Percentiles rank a stretch among this genome's conserved stretches.
Evolutionary conservation across 169 alveolate genomes (phyloP).

Genomic region (Plasmodium coatneyi): DNA sequence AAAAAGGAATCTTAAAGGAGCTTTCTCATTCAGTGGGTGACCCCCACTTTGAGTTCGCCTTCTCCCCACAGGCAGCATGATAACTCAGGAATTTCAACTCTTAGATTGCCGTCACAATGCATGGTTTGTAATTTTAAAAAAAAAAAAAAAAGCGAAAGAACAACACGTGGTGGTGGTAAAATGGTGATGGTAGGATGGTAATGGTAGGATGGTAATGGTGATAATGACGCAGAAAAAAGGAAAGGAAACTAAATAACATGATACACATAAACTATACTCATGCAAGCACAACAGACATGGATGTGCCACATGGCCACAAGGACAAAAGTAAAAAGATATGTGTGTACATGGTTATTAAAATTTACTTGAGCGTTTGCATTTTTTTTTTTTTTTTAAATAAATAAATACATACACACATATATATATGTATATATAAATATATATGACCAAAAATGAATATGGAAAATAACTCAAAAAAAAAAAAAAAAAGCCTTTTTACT

Average conservation of each 20-base stretch:
- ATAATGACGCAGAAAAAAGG: no score
- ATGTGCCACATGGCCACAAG: background rate
- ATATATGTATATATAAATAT: no score
- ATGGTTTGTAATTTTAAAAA: background rate
- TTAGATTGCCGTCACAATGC: background rate
- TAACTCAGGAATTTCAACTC: background rate
- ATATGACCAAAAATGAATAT: background rate
- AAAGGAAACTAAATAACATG: slow-evolving; percentile 12
- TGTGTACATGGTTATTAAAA: background rate
- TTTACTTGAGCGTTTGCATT: background rate
- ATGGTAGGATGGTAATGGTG: no score
- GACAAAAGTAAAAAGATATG: background rate
- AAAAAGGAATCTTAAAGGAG: background rate
- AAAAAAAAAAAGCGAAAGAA: slow-evolving; percentile 4
- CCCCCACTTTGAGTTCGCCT: background rate
- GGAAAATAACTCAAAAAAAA: background rate
- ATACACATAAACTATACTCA: background rate
- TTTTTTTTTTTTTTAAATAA: background rate
- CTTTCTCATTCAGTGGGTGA: background rate
- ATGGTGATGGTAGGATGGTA: no score
- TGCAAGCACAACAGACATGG: background rate
- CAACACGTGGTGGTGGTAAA: no score
- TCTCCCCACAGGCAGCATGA: background rate
- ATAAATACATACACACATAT: no score
- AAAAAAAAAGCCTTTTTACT: background rate